A percentile compares a stretch with the other conserved stretches of the same genome.
These are phyloP conservation scores for Orbilia ellipsospora DNA, from an alignment of 2,329 filamentous ascomycete genomes.

Conservation along the genomic window DNA sequence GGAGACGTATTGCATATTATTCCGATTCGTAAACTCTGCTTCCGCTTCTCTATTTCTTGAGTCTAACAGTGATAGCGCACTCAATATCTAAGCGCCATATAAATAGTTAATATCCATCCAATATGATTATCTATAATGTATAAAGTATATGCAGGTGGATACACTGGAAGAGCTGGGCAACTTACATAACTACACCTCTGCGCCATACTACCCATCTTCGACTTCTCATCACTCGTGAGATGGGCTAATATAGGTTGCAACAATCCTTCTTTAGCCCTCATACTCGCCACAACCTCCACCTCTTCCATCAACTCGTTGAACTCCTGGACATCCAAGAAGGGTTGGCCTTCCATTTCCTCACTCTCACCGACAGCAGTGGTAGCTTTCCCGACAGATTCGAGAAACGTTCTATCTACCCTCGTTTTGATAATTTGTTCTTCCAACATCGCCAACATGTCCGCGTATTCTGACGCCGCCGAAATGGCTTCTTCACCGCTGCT, in stretches of 20 bases:
- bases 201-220: slow-evolving; percentile 40
- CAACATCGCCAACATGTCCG: slow-evolving; percentile 42
- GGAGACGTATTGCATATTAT: slow-evolving; percentile 55
- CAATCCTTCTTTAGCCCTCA: slow-evolving; percentile 52
- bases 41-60: slow-evolving; percentile 46
- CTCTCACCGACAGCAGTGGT: neutral
- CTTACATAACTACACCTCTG: slow-evolving; percentile 46
- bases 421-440: slow-evolving; percentile 50
- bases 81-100: slow-evolving; percentile 22
- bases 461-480: slow-evolving; percentile 34
- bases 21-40: slow-evolving; percentile 40
- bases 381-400: slow-evolving; percentile 25
- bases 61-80: slow-evolving; percentile 34
- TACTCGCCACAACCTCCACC: slow-evolving; percentile 43
- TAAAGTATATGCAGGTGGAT: too few relatives aligned
- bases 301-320: slow-evolving; percentile 46
- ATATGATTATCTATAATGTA: too few relatives aligned
- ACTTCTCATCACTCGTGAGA: slow-evolving; percentile 34
- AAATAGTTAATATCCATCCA: neutral
- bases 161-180: neutral
- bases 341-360: slow-evolving; percentile 46
- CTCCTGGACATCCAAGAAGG: slow-evolving; percentile 43
- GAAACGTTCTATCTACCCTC: slow-evolving; percentile 34
- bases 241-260: slow-evolving; percentile 42
- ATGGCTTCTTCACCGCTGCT: slow-evolving; percentile 36